Evolutionary conservation across 306 rosid species (phyloP).

Genomic region (Abrus pulchellus): DNA sequence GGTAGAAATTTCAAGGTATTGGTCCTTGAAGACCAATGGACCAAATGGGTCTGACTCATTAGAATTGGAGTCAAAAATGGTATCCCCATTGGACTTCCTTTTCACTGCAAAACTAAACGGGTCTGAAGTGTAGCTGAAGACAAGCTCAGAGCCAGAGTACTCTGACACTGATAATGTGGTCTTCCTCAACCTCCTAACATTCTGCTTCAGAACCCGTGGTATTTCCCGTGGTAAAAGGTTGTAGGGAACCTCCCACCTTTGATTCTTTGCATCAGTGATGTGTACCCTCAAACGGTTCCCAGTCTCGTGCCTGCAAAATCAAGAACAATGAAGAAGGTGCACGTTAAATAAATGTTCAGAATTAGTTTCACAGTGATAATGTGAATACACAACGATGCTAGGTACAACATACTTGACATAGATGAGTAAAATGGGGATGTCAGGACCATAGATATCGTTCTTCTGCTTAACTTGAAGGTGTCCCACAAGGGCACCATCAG

Average conservation of each 20-base stretch:
- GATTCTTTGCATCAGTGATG: slow-evolving; percentile 76
- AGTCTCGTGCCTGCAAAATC: slow-evolving; percentile 70
- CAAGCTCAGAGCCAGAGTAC: slow-evolving; percentile 64
- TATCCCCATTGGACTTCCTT: slow-evolving; percentile 80
- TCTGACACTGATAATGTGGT: slow-evolving; percentile 49
- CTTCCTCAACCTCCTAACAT: slow-evolving; percentile 48
- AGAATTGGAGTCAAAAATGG: slow-evolving; percentile 71
- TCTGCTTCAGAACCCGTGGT: slow-evolving; percentile 63
- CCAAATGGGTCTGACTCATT: slow-evolving; percentile 61
- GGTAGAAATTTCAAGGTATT: slow-evolving; percentile 86
- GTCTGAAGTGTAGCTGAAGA: slow-evolving; percentile 70
- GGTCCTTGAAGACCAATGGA: slow-evolving; percentile 82
- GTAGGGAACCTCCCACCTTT: slow-evolving; percentile 93
- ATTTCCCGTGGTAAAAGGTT: slow-evolving; percentile 74
- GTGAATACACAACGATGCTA: neutral
- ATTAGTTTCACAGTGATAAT: neutral
- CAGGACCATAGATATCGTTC: slow-evolving; percentile 76
- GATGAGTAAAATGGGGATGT: slow-evolving; percentile 73
- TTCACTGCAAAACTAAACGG: slow-evolving; percentile 79
- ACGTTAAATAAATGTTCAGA: neutral
- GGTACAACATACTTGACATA: slow-evolving; percentile 63
- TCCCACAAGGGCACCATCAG: slow-evolving; percentile 73
- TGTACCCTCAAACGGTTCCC: slow-evolving; percentile 78
- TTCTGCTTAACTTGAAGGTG: slow-evolving; percentile 68
- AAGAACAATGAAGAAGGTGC: neutral